A percentile compares a stretch with the other conserved stretches of the same genome.
Evolutionary conservation across 129 eudicot genomes (phyloP).

Genomic region (Calendula officinalis): DNA sequence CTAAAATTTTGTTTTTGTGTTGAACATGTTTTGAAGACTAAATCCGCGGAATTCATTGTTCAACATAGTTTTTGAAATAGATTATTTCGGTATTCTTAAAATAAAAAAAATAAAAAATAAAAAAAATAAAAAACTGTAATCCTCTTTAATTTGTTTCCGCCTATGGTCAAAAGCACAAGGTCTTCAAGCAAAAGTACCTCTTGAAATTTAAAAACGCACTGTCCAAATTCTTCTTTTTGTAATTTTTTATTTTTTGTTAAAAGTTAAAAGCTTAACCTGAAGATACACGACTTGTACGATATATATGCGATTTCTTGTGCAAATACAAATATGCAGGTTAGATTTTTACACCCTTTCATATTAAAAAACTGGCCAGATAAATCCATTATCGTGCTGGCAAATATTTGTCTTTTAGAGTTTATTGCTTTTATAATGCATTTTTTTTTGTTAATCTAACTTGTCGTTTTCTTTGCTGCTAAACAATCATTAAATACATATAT

Average conservation of each 20-base stretch:
- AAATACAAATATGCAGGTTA: neutral
- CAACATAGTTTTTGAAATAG: no score
- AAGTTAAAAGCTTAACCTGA: neutral
- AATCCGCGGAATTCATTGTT: no score
- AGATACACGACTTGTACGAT: neutral
- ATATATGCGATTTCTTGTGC: neutral
- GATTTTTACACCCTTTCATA: neutral
- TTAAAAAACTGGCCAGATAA: neutral
- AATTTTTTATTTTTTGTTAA: neutral
- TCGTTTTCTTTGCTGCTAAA: neutral
- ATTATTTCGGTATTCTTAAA: no score
- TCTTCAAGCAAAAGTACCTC: no score
- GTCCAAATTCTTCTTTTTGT: no score
- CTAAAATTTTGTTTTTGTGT: no score
- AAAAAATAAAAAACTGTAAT: no score
- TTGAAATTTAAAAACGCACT: no score
- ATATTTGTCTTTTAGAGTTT: conserved; percentile 23
- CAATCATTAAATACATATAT: neutral
- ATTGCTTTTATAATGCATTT: conserved; percentile 7
- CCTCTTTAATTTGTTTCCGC: no score
- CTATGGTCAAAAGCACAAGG: no score
- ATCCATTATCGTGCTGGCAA: conserved; percentile 17
- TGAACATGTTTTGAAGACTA: no score
- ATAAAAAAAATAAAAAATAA: no score
- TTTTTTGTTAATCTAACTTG: neutral